Base-by-base conservation (phyloP, 2,329 filamentous ascomycete genomes). In the Neophaeococcomyces mojaviensis region DNA sequence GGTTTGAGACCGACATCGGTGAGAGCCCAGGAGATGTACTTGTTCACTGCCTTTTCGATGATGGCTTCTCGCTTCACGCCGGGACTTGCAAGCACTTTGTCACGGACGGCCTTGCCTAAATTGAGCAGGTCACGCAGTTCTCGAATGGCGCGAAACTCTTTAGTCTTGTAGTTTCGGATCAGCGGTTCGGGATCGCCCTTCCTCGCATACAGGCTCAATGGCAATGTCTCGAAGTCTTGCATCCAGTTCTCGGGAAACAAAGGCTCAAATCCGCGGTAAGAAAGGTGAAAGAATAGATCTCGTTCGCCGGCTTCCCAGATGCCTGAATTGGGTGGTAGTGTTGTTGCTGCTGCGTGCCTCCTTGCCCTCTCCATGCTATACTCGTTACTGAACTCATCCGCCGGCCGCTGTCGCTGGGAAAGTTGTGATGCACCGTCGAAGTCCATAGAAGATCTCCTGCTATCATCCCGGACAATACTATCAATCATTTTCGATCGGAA, bases 261-360 rank as follows among this genome's bases (percentile, higher is more conserved):
- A 8, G 77, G 72, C 60, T 79, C 76, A 43, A 71, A 72, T 13
- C 77, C 77, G 34, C 77, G 73, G 62, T 73, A 69, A 4, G 68
- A 68, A 24, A 80, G 67, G 47, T 72, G 72, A 47, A 72, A 69
- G 52, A 73, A 73, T 2, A 80, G 61, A 28, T 69, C 68, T 33
- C 72, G 68, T 45, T 78, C 74, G 43, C 73, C 70, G 20, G 70
- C 63, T 3, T 68, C 64, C 72, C 73, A 80, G 36, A 70, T 68
- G 20, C 64, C 64, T 8, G 53, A 56, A 31, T 54, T 50, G 9
- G 59, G 54, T 2, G 68, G 67, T 4, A 75, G 58, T 37, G 62
- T 57, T 19, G 66, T 53, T 1, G 64, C 60, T n/a, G 59, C 57
- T n/a, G 59, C 61, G 56, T 63, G 57, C 24, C 64, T 58, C 41